Base-by-base conservation (phyloP, 108 stramenopile species). In the Skeletonema menzelii region DNA sequence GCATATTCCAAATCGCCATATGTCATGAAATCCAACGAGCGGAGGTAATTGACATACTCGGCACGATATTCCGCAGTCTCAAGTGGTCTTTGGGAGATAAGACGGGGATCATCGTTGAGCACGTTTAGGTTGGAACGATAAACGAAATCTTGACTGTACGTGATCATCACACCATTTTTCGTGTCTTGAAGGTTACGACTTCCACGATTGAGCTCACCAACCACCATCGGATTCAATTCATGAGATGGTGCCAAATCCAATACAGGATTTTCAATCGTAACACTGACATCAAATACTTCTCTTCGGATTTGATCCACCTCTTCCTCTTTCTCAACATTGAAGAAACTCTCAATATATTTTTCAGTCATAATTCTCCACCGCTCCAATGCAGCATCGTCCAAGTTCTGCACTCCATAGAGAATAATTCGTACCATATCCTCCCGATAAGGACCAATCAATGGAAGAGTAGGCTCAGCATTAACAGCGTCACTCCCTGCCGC, bases 41-140 rank as follows among this genome's bases (percentile, higher is more conserved):
- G 79, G n/a, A 80, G 67, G 57, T 69, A 80, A 38, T 11, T 68
- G 24, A 80, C 79, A 42, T 80, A 80, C 42, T 73, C 69, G 13
- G 79, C 79, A 27, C 79, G 79, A 40, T 80, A 80, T 57, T 73
- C 63, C 32, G 79, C 56, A 2, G 79, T 80, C 64, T 80, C 79
- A 44, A 80, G 72, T 28, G 79, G 79, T 38, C 72, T 72, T 34
- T 68, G 72, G 47, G 71, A 53, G 56, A 80, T 69, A 44, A 72
- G 19, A 56, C 57, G 72, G 2, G 79, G 63, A 58, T 80, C 79
- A 27, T 80, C 57, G 47, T 73, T 80, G 63, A 80, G 35, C n/a
- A 73, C 60, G 17, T 65, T 63, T 11, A 69, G 79, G 30, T 66
- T 49, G 49, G 68, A 72, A 20, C 79, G 79, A 68, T 65, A 80